These are phyloP conservation scores for Pneumocystis murina DNA, from an alignment of 1,139 yeast species.

Conservation along the genomic window DNA sequence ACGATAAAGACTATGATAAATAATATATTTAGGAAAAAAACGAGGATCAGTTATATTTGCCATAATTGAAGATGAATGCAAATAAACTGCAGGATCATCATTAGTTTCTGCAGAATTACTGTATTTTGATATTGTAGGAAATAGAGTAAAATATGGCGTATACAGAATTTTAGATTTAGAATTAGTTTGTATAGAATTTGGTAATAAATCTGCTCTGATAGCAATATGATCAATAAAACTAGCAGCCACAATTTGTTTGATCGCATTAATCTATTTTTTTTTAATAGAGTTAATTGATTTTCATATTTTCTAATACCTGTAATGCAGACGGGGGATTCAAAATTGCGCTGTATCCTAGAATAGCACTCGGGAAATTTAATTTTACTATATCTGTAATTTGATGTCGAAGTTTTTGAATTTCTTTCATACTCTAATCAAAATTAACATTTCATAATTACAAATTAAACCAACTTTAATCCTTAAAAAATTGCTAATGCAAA, in stretches of 20 bases:
- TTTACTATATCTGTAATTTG: constrained; percentile 68
- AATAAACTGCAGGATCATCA: constrained; percentile 6
- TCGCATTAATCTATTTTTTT: constrained; percentile 47
- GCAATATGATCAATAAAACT: constrained; percentile 90
- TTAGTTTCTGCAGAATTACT: background rate
- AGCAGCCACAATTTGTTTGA: constrained; percentile 83
- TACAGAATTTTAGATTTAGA: constrained; percentile 5
- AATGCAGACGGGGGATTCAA: constrained; percentile 23
- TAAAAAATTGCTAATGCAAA: constrained; percentile 47
- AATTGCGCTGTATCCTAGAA: constrained; percentile 43
- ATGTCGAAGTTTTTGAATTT: constrained; percentile 60
- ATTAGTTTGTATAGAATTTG: constrained; percentile 19
- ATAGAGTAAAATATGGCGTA: constrained; percentile 7
- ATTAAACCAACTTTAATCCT: constrained; percentile 26
- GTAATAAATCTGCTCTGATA: constrained; percentile 59
- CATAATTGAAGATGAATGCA: constrained; percentile 9
- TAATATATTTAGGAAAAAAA: constrained; percentile 8
- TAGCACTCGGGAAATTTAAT: constrained; percentile 30
- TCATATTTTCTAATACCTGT: constrained; percentile 31
- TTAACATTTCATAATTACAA: constrained; percentile 2
- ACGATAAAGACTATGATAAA: constrained; percentile 3
- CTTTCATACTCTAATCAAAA: constrained; percentile 56
- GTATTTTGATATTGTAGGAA: constrained; percentile 3
- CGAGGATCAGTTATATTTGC: constrained; percentile 3
- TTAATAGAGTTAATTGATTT: constrained; percentile 13